Percentiles rank a stretch among this genome's conserved stretches.
phyloP scores from a whole-genome alignment of 306 rosid genomes.

The Quercus dentata region DNA sequence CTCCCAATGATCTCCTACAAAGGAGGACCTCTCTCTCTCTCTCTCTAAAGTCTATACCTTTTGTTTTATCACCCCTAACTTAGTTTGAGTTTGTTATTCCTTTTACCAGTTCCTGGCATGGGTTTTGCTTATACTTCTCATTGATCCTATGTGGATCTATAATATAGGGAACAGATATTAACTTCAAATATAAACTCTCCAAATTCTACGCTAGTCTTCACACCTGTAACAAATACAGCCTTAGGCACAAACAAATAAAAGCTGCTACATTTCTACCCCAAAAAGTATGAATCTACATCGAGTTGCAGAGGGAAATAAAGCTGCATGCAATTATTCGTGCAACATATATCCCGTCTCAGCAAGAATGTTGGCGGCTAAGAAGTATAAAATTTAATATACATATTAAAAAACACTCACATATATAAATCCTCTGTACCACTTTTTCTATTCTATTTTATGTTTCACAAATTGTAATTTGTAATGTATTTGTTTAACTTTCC shows the following conservation, averaged over 20 bases:
- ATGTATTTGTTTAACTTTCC: no score
- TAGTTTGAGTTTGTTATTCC: slow-evolving; percentile 46
- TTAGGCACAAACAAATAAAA: neutral
- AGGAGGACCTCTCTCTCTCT: slow-evolving; percentile 36
- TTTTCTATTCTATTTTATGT: no score
- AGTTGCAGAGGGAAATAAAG: no score
- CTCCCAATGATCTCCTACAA: slow-evolving; percentile 57
- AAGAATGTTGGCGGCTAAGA: no score
- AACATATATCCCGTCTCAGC: no score
- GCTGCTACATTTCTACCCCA: neutral
- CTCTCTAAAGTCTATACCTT: slow-evolving; percentile 12
- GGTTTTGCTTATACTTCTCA: slow-evolving; percentile 9
- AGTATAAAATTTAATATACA: no score
- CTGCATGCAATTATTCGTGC: no score
- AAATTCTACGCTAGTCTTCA: slow-evolving; percentile 12
- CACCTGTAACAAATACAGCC: slow-evolving; percentile 20
- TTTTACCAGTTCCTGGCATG: slow-evolving; percentile 45
- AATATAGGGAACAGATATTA: neutral
- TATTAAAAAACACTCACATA: no score
- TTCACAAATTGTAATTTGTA: rapidly evolving
- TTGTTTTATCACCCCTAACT: slow-evolving; percentile 38
- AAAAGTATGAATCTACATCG: no score
- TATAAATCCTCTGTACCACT: no score
- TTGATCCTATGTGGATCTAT: slow-evolving; percentile 4
- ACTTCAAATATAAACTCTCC: slow-evolving; percentile 20